Evolutionary conservation across 768 basidiomycete genomes (phyloP), one percentile per base, ranked within the genome.

Genomic region (Hygrophoropsis aurantiaca): DNA sequence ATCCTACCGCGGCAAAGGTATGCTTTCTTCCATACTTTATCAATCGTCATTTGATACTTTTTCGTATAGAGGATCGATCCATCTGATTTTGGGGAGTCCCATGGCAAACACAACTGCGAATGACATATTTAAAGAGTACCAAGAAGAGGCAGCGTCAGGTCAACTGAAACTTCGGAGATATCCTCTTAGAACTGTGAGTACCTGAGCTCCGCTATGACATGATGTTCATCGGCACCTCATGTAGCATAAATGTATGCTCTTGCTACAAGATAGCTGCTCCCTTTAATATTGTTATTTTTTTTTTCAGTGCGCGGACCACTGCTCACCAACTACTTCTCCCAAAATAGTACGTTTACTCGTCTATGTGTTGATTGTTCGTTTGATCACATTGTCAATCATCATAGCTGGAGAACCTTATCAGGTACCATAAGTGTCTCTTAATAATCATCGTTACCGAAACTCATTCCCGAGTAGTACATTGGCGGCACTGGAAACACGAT

Each of bases 281-380:
- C 32, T 20, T 4, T 23, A 30, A 30, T 50, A 54, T 16, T 58
- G 30, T 32, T 23, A 36, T 33, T 45, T 34, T 51, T 44, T 47
- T 51, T 46, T 19, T 18, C 46, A 90, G 88, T 80, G 55, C 80
- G 87, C 34, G 89, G 89, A 6, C 61, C 74, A 3, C 65, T 90
- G 3, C 67, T 91, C 40, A 85, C 89, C 4, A 85, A 87, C 57
- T 91, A 91, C 57, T 91, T 91, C 56, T 90, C 89, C 11, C 89
- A 91, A 53, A 91, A 91, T 48, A 80, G 89, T 88, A 59, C 59
- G 82, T 66, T 16, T 43, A n/a, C n/a, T n/a, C n/a, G n/a, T n/a
- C n/a, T n/a, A 5, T n/a, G 16, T 36, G 5, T 11, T 33, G 13
- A n/a, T n/a, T 15, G 27, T 48, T 4, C 1, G 24, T 10, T 23